Evolutionary conservation across 495 filamentous ascomycete genomes (phyloP).

Genomic region (Neurospora sp.): DNA sequence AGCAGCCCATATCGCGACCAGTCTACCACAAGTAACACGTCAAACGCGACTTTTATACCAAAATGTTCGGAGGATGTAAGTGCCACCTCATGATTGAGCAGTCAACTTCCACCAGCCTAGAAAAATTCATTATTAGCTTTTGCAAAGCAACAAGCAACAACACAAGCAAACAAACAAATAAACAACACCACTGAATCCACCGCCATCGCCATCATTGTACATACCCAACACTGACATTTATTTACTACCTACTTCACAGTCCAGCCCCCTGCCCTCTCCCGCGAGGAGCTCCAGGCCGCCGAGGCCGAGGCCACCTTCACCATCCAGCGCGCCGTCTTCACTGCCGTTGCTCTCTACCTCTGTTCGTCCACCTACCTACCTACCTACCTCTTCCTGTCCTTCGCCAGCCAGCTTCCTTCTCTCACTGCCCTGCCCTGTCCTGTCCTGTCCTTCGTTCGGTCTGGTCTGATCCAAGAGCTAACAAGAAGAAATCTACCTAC

Average conservation of each 20-base stretch:
- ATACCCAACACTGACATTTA: background rate
- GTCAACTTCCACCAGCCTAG: too few species aligned
- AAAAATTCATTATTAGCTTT: too few species aligned
- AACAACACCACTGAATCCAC: background rate
- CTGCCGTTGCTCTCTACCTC: slow-evolving; percentile 65
- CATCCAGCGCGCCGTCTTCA: slow-evolving; percentile 50
- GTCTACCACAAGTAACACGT: background rate
- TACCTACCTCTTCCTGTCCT: background rate
- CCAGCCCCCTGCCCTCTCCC: slow-evolving; percentile 39
- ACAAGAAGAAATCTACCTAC: background rate
- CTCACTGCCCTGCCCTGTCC: too few species aligned
- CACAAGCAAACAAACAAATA: slow-evolving; percentile 10
- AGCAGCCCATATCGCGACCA: background rate
- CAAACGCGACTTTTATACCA: slow-evolving; percentile 5
- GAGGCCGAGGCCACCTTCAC: slow-evolving; percentile 63
- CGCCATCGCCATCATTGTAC: too few species aligned
- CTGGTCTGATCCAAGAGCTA: background rate
- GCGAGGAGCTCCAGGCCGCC: slow-evolving; percentile 48
- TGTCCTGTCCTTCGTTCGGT: too few species aligned
- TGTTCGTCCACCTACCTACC: slow-evolving; percentile 45
- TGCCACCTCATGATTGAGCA: background rate
- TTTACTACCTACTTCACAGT: slow-evolving; percentile 11
- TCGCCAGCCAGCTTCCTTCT: background rate
- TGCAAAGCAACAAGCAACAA: too few species aligned
- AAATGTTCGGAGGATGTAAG: slow-evolving; percentile 40